Conservation (phyloP, 768 basidiomycete species). For the Serendipita sp. region DNA sequence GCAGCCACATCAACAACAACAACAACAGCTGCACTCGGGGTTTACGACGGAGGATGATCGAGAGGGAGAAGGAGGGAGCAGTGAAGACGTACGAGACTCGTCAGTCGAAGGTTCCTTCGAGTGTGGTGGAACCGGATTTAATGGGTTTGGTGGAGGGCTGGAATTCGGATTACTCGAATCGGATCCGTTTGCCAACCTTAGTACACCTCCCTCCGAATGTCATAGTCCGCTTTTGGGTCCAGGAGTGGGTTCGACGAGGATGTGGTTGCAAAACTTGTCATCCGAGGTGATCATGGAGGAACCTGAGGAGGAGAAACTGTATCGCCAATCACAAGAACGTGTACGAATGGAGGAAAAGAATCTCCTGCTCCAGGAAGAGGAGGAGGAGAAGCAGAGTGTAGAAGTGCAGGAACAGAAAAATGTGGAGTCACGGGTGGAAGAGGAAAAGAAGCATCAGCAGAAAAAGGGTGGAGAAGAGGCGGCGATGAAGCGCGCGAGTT, state of each 20-base stretch:
- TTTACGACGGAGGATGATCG: constrained; percentile 1
- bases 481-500: neutral
- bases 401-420: neutral
- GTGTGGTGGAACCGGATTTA: too few relatives aligned
- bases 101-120: neutral
- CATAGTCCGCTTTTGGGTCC: neutral
- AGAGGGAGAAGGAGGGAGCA: neutral
- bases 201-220: neutral
- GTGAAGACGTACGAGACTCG: neutral
- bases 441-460: neutral
- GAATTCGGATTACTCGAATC: neutral
- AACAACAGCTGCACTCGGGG: neutral
- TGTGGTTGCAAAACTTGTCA: neutral
- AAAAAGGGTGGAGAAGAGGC: neutral
- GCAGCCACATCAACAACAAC: too few relatives aligned
- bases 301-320: neutral
- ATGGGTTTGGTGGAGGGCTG: too few relatives aligned
- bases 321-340: neutral
- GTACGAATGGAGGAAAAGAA: too few relatives aligned
- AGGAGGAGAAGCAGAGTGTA: too few relatives aligned
- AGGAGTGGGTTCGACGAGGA: neutral
- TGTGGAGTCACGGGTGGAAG: neutral
- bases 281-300: neutral
- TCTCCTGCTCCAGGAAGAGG: too few relatives aligned
- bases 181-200: neutral